Base-by-base conservation (phyloP, 257 asterid species). In the Scutellaria minor region DNA sequence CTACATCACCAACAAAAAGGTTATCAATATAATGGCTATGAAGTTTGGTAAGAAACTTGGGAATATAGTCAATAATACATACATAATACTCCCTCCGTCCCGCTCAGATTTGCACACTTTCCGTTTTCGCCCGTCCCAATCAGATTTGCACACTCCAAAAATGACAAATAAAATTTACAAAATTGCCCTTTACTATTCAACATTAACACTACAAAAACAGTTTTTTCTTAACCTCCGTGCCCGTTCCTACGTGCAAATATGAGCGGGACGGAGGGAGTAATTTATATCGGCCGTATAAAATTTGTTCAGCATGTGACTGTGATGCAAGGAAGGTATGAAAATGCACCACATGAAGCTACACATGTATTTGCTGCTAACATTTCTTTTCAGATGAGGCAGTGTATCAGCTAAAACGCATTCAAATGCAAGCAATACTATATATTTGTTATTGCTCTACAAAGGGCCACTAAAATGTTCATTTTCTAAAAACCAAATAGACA, bases 1-100 rank as follows among this genome's bases (percentile, higher is more conserved):
- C 98, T 94, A 85, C 80, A 79, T 31, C 41, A 67, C 58, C 67
- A 69, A 45, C 22, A 51, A 42, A 54, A 56, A 5, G 47, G 47
- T 24, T 53, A 68, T 47, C 41, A 50, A 7, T 39, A 59, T 58
- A 52, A 54, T 42, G 48, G 9, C 11, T 47, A 67, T 12, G 56
- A 9, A 48, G 52, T 53, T 73, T 55, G 27, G 67, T 9, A 12
- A 41, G 58, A 51, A 59, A 75, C 42, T 10, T 14, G 64, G 51
- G 2, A 24, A 50, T 37, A 41, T 31, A 66, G 9, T 5, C 27
- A 47, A 9, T 12, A 65, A 3, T 3, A 14, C 15, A 18, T 20
- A 70, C 39, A 2, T 50, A 18, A 14, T 39, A n/a, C n/a, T n/a
- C n/a, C n/a, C n/a, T n/a, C n/a, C n/a, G n/a, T n/a, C n/a, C n/a